Percentiles rank a stretch among this genome's conserved stretches.
phyloP scores from a whole-genome alignment of 2,329 filamentous ascomycete genomes.

The Lomentospora prolificans region DNA sequence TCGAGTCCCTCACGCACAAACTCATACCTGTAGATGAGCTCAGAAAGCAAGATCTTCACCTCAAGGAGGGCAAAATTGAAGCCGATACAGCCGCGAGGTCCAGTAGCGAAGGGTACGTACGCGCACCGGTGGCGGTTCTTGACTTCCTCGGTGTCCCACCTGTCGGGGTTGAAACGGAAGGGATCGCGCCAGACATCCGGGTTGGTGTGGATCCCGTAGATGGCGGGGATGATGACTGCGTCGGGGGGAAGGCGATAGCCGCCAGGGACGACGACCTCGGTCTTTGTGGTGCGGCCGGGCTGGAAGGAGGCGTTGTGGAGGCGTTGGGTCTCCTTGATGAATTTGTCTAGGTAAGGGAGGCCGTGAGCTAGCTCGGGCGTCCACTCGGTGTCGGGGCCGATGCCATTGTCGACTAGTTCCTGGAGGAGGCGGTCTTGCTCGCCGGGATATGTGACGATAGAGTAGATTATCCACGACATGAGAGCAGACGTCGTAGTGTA shows the following conservation, averaged over 20 bases:
- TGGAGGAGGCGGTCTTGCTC: slow-evolving; percentile 48
- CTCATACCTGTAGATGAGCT: slow-evolving; percentile 49
- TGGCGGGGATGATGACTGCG: slow-evolving; percentile 40
- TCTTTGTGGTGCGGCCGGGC: slow-evolving; percentile 45
- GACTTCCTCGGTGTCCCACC: slow-evolving; percentile 46
- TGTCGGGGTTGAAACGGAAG: slow-evolving; percentile 45
- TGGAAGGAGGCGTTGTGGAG: slow-evolving; percentile 53
- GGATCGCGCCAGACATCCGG: slow-evolving; percentile 48
- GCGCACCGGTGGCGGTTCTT: slow-evolving; percentile 39
- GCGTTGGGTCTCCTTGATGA: slow-evolving; percentile 51
- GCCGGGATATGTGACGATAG: slow-evolving; percentile 40
- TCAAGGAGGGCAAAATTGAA: slow-evolving; percentile 56
- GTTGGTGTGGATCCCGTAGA: slow-evolving; percentile 45
- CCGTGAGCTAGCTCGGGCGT: slow-evolving; percentile 36
- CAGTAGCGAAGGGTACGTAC: slow-evolving; percentile 50
- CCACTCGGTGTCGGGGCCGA: slow-evolving; percentile 30
- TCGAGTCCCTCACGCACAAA: slow-evolving; percentile 41
- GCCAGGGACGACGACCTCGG: slow-evolving; percentile 47
- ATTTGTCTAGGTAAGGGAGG: slow-evolving; percentile 44
- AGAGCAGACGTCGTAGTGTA: slow-evolving; percentile 52
- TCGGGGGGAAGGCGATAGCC: slow-evolving; percentile 46
- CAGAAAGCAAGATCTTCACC: slow-evolving; percentile 47
- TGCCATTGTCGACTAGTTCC: slow-evolving; percentile 42
- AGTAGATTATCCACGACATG: slow-evolving; percentile 48
- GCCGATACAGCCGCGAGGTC: slow-evolving; percentile 49